Evolutionary conservation across 2,329 filamentous ascomycete genomes (phyloP), one percentile per base, ranked within the genome.

Genomic region (Colletotrichum sp.): DNA sequence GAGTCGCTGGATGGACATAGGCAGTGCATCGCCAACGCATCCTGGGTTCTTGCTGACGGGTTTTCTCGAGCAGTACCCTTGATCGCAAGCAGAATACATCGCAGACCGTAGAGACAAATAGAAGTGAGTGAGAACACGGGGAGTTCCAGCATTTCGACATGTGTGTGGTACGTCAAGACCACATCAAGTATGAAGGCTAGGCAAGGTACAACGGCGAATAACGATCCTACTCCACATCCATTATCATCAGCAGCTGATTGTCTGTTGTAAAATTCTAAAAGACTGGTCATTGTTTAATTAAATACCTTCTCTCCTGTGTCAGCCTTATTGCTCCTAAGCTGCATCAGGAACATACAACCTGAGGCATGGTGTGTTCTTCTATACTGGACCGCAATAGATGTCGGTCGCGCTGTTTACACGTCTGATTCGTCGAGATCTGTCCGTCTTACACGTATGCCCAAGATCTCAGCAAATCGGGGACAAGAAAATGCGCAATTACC

Each of bases 331-430:
- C 38, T 43, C 38, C 38, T 6, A 43, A n/a, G 18, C 38, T 43
- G 8, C 38, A n/a, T 43, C 18, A 43, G 4, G 38, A 43, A 43
- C 18, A n/a, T n/a, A n/a, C 0, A 43, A n/a, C 18, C 18, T 0
- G 18, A 43, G 38, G 18, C 38, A 43, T n/a, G 8, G 5, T 10
- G 18, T 43, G 0, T 43, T 43, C 18, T 12, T 12, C 0, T 43
- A 12, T 43, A 12, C 38, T 43, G 18, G 5, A 43, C 38, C 38
- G 15, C 36, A 38, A 38, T 38, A 8, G 34, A 38, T 9, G 36
- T 38, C 36, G 36, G 36, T 18, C 2, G 3, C 8, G 36, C 8
- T 38, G 8, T 18, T 8, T 38, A 38, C 15, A 5, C 36, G 2
- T 38, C 7, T 38, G 36, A 38, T 38, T 43, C 38, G 16, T 43